Evolutionary conservation across 768 basidiomycete species (phyloP), one percentile per base, ranked within the genome.

Genomic region (Suillus placidus): DNA sequence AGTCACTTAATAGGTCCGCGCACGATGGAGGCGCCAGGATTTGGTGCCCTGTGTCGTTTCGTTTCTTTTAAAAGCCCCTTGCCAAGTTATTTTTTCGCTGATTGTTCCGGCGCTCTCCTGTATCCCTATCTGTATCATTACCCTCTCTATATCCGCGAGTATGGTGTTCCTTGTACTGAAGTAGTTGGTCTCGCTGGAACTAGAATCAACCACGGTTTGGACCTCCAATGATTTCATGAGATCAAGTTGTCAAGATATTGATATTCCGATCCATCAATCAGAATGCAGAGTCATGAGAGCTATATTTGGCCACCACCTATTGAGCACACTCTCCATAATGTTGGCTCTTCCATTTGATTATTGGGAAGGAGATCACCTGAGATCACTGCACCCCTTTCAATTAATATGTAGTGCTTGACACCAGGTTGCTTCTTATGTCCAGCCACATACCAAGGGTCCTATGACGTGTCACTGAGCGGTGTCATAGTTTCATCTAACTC

Each of bases 91-190:
- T 38, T 35, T 62, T 68, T 68, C 67, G 55, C 62, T 34, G 42
- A 60, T 63, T 62, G 62, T 57, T 47, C 43, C 49, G 58, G 67
- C 55, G 54, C 43, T 61, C 56, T 38, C 54, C 52, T 45, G 51
- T 66, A 64, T 40, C 65, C 40, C 60, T 60, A 66, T 65, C 57
- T 52, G 60, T 65, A 34, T 61, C 32, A 18, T 64, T 57, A 42
- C 61, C 64, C 67, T 52, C 20, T 40, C 38, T 69, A 73, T 76
- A 66, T 72, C 73, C 72, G 70, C 58, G 64, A 62, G 47, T 62
- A 67, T 57, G 32, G 45, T 37, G 49, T 63, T 66, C 67, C 43
- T 64, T 54, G 54, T 66, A 51, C 16, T 51, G 37, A 38, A 58
- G 30, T 62, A 67, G 47, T 68, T 61, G 62, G 52, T 68, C 55